Evolutionary conservation across 1,284 basidiomycete species (phyloP), one percentile per base, ranked within the genome.

Genomic region (Mycocalia duriaeana): DNA sequence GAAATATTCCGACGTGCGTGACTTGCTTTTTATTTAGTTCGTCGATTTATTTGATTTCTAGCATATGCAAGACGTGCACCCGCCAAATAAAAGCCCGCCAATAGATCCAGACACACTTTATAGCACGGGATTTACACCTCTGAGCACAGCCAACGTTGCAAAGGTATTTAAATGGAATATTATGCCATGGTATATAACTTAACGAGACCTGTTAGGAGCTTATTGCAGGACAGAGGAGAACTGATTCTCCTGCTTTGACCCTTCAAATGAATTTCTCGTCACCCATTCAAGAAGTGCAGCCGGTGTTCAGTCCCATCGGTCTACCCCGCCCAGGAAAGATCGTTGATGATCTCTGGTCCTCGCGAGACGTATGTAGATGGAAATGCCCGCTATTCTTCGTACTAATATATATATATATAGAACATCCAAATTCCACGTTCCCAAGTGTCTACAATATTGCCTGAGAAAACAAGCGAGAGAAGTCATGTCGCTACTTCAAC

Each of bases 281-380:
- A 20, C 64, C 65, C 1, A 50, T 67, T 16, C 53, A 59, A 6
- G 60, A 64, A 23, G 63, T 66, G 3, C 57, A 56, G 35, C 51
- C 66, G 6, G 45, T 57, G 3, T 66, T 65, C 48, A 65, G 61
- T 31, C 61, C 66, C 3, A 52, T 52, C 4, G 44, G 49, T 9
- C 58, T 68, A 5, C 63, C 65, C 13, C 55, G 54, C 16, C 64
- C 65, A 22, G 59, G 59, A 24, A 51, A 51, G 24, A 52, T 53
- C 19, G 56, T 61, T 5, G 61, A 63, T 31, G 52, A 60, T 34
- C 40, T 63, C 22, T 69, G 66, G 65, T 56, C 50, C 8, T 58
- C 62, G 19, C 56, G 57, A 25, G 57, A 67, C 50, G 66, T 67
- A 51, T 18, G 48, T 44, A 38, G 45, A 45, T 60, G 18, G 16